phyloP scores from a whole-genome alignment of 495 filamentous ascomycete genomes.

The Annulohypoxylon maeteangense region DNA sequence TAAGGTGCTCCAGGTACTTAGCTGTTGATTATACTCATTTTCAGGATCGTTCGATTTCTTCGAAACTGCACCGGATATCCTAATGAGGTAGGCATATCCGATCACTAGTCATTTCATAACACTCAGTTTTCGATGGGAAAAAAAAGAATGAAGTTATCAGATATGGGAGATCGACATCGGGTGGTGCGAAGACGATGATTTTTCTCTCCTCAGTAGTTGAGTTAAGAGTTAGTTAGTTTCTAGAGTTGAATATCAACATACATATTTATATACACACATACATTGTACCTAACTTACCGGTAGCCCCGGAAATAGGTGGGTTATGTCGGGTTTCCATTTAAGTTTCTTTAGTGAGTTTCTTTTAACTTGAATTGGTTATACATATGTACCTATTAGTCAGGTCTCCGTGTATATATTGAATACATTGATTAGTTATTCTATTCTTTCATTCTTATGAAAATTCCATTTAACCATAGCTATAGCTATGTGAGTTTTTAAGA shows the following conservation, averaged over 20 bases:
- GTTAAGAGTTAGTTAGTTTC: not conserved
- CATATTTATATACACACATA: not conserved
- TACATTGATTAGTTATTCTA: not conserved
- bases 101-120: not conserved
- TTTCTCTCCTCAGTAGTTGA: not conserved
- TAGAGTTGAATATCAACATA: no score
- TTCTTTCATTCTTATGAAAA: not conserved
- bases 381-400: not conserved
- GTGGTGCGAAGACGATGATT: not conserved
- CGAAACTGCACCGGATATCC: not conserved
- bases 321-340: not conserved
- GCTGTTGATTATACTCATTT: not conserved
- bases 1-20: no score
- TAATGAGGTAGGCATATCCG: conserved; percentile 15
- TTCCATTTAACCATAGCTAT: not conserved
- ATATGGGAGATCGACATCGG: not conserved
- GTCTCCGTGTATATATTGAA: no score
- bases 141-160: not conserved
- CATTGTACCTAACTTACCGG: not conserved
- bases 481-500: no score
- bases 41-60: not conserved
- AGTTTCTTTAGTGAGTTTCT: not conserved
- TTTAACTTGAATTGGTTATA: not conserved
- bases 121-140: not conserved
- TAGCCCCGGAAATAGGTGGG: not conserved